Conservation (phyloP, 495 filamentous ascomycete species). For the Neurospora hispaniola region DNA sequence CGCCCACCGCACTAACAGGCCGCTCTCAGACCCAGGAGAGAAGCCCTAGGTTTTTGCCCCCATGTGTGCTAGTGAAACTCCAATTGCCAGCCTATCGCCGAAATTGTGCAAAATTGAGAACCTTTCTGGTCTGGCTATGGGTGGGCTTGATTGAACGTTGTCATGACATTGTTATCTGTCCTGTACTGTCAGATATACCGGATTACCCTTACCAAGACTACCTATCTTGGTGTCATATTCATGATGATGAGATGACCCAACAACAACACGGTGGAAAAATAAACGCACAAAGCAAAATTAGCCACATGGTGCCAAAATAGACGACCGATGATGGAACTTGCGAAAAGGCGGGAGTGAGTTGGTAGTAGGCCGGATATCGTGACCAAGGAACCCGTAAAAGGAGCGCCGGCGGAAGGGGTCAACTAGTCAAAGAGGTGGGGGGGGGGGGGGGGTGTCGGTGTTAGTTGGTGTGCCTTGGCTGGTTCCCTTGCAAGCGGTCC, state of each 20-base stretch:
- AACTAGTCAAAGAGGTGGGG: neutral
- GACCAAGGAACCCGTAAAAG: neutral
- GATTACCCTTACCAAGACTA: neutral
- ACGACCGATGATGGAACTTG: neutral
- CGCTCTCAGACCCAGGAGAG: neutral
- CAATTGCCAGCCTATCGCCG: neutral
- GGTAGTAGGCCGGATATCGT: neutral
- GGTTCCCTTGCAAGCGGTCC: neutral
- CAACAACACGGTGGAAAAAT: neutral
- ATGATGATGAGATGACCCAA: neutral
- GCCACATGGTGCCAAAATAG: neutral
- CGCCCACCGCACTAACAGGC: neutral
- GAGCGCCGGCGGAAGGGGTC: slow-evolving; percentile 1
- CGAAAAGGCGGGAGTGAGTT: neutral
- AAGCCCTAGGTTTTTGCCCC: neutral
- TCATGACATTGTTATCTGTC: neutral
- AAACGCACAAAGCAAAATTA: neutral
- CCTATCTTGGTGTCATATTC: neutral
- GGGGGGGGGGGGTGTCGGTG: neutral
- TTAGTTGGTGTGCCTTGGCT: neutral
- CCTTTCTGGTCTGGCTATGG: neutral
- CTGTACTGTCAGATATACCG: neutral
- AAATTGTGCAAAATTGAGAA: slow-evolving; percentile 1
- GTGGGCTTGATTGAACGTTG: neutral
- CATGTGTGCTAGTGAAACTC: neutral